Conservation (phyloP, 1,284 basidiomycete genomes). For the Ganoderma sinense region DNA sequence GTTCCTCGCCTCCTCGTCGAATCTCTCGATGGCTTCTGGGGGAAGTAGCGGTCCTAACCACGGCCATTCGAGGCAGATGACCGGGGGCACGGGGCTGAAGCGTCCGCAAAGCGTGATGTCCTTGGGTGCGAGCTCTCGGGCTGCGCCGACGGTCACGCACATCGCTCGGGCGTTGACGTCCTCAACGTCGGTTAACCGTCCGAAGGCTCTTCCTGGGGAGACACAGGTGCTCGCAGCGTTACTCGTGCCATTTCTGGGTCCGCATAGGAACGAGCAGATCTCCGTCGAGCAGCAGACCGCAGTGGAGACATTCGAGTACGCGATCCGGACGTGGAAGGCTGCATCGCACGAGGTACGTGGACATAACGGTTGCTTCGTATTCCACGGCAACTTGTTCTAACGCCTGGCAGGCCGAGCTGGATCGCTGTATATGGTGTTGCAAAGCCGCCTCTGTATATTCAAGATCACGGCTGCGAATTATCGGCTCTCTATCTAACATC, state of each 20-base stretch:
- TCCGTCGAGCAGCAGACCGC: slow-evolving; percentile 64
- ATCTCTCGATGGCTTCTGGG: slow-evolving; percentile 29
- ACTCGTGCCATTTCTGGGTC: slow-evolving; percentile 59
- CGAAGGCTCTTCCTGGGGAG: slow-evolving; percentile 58
- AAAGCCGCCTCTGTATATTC: slow-evolving; percentile 57
- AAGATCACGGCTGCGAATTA: slow-evolving; percentile 52
- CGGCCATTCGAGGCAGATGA: slow-evolving; percentile 37
- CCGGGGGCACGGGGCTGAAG: slow-evolving; percentile 38
- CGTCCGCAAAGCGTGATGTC: slow-evolving; percentile 51
- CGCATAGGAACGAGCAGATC: slow-evolving; percentile 41
- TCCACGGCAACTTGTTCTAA: slow-evolving; percentile 9
- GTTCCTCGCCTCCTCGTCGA: slow-evolving; percentile 52
- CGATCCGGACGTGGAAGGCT: slow-evolving; percentile 62
- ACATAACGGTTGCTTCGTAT: not conserved
- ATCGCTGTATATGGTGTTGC: slow-evolving; percentile 73
- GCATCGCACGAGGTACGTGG: slow-evolving; percentile 53
- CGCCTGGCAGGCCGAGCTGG: slow-evolving; percentile 52
- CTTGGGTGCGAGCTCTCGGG: slow-evolving; percentile 34
- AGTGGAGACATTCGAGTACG: slow-evolving; percentile 66
- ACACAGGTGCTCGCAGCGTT: slow-evolving; percentile 63
- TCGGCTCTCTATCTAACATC: slow-evolving; percentile 57
- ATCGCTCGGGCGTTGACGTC: slow-evolving; percentile 44
- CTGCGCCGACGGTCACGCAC: slow-evolving; percentile 45
- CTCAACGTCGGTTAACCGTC: slow-evolving; percentile 39
- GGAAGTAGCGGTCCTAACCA: slow-evolving; percentile 9